Base-by-base conservation (phyloP, 129 eudicot species). In the Logfia minima region DNA sequence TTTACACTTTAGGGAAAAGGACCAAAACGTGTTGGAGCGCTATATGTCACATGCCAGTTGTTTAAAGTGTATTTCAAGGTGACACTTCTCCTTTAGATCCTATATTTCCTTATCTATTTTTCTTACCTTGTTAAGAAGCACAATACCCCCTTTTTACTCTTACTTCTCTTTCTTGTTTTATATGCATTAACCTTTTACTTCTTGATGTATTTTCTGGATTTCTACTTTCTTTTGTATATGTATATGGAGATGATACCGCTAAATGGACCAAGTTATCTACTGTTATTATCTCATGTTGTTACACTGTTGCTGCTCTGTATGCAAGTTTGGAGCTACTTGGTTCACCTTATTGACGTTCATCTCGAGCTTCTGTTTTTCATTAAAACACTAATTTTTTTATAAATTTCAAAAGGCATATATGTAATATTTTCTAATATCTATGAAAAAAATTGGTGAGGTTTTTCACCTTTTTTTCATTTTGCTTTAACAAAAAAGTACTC, bases 1-100 rank as follows among this genome's bases (percentile, higher is more conserved):
- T 66, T 39, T 52, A 37, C n/a, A 19, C 52, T 68, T 58, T 45
- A 89, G 93, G 99, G 93, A 66, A 94, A 94, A 88, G 99, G 99
- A 48, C 87, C 97, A 63, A 94, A 94, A 82, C 99, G 97, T 82
- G 93, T 94, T 72, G 99, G 99, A 75, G 99, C 99, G 8, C 80
- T 94, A 43, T 88, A 94, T 66, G 97, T 94, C 81, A 91, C 99
- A 53, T 94, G 99, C 86, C 99, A 94, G 72, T 79, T 94, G 74
- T 94, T 94, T 78, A 94, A 94, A 84, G 90, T 89, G 29, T 94
- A 94, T 90, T 94, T 94, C 88, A 91, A 94, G 93, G 93, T 89
- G 66, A 71, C 56, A 18, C 23, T 34, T 41, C 63, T 17, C 53
- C 62, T 70, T 48, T 51, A 14, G n/a, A 18, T 13, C 28, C 29